These are phyloP conservation scores for Blechomonas ayalai DNA, from an alignment of 208 protist species.

Conservation along the genomic window DNA sequence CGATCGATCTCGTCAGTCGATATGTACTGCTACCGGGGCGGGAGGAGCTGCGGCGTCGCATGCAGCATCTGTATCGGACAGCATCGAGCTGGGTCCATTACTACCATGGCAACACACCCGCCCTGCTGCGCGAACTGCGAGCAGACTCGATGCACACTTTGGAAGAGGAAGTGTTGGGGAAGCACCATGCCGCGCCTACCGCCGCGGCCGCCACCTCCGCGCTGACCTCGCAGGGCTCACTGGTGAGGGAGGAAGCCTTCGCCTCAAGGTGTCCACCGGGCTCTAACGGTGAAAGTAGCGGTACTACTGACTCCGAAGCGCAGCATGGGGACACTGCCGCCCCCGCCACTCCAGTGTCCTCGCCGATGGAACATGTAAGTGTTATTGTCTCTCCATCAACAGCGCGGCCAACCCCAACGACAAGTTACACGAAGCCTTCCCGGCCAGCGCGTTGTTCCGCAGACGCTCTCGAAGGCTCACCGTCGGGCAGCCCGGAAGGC, in stretches of 20 bases:
- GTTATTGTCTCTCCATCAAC: no score
- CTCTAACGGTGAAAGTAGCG: no score
- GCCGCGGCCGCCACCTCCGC: neutral
- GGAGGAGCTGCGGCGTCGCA: slow-evolving; percentile 9
- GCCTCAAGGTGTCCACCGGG: no score
- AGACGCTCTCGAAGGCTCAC: no score
- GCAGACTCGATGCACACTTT: slow-evolving; percentile 22
- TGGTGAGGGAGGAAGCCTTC: neutral
- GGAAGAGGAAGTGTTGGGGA: slow-evolving; percentile 3
- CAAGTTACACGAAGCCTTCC: no score
- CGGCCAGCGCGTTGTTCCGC: no score
- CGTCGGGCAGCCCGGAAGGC: no score
- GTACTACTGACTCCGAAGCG: no score
- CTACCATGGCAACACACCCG: slow-evolving; percentile 45
- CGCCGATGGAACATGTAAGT: no score
- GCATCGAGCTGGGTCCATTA: slow-evolving; percentile 57
- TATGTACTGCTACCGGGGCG: slow-evolving; percentile 19
- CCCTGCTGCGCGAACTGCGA: slow-evolving; percentile 51
- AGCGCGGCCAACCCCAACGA: no score
- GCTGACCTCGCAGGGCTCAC: neutral
- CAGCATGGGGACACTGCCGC: no score
- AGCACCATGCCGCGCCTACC: neutral
- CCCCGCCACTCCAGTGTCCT: no score
- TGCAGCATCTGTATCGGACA: slow-evolving; percentile 41
- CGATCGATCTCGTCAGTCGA: slow-evolving; percentile 17